These are phyloP conservation scores for Camelina sativa DNA, from an alignment of 345 rosid genomes.

Conservation along the genomic window DNA sequence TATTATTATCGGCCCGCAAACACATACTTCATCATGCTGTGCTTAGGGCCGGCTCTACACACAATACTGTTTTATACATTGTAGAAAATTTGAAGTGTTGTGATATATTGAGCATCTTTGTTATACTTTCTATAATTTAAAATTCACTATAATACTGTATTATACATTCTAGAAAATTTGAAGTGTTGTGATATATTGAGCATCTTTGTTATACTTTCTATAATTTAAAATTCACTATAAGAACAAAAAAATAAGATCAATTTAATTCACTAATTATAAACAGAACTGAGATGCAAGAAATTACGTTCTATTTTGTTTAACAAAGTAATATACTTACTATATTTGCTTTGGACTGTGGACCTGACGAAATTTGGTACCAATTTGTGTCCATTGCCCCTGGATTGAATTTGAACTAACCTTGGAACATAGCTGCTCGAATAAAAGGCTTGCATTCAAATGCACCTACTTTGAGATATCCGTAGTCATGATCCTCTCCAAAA, in stretches of 20 bases:
- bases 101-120: slow-evolving; percentile 9
- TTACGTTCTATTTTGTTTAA: neutral
- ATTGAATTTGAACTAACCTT: too few relatives aligned
- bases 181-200: neutral
- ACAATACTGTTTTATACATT: slow-evolving; percentile 21
- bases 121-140: neutral
- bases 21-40: neutral
- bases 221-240: too few relatives aligned
- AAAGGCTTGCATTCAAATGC: too few relatives aligned
- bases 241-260: neutral
- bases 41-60: neutral
- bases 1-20: too few relatives aligned
- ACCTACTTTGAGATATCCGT: too few relatives aligned
- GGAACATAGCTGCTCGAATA: too few relatives aligned
- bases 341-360: neutral
- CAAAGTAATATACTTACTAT: neutral
- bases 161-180: slow-evolving; percentile 15
- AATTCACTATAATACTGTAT: neutral
- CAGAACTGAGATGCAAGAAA: neutral
- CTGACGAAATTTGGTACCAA: neutral
- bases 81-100: neutral
- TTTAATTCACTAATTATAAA: neutral
- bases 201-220: slow-evolving; percentile 16
- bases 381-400: too few relatives aligned
- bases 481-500: too few relatives aligned